Conservation (phyloP, 371 early-diverging fungal genomes). For the Syncephalis plumigaleata region DNA sequence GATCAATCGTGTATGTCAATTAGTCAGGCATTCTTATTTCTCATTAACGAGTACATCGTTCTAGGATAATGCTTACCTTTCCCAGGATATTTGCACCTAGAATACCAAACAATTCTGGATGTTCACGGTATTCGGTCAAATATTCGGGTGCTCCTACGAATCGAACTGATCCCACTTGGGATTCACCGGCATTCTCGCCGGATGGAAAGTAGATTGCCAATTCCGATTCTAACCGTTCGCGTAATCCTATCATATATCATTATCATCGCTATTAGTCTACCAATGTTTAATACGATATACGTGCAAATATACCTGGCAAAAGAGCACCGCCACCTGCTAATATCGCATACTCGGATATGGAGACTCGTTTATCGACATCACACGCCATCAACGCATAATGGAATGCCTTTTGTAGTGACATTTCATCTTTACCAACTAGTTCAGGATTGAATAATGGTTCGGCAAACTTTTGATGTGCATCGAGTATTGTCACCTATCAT, state of each 20-base stretch:
- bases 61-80: no score
- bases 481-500: slow-evolving; percentile 32
- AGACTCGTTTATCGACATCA: slow-evolving; percentile 59
- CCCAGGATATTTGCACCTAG: slow-evolving; percentile 63
- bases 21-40: no score
- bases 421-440: slow-evolving; percentile 18
- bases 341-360: slow-evolving; percentile 66
- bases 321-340: slow-evolving; percentile 44
- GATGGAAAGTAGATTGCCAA: slow-evolving; percentile 28
- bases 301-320: no score
- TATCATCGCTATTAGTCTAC: background rate
- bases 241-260: slow-evolving; percentile 16
- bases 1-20: no score
- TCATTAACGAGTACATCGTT: no score
- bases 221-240: slow-evolving; percentile 40
- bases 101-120: slow-evolving; percentile 41
- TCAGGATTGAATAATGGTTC: slow-evolving; percentile 49
- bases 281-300: no score
- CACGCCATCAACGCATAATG: slow-evolving; percentile 38
- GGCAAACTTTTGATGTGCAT: slow-evolving; percentile 28
- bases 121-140: slow-evolving; percentile 47
- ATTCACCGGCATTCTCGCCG: slow-evolving; percentile 60
- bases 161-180: slow-evolving; percentile 49
- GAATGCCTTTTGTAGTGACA: slow-evolving; percentile 40
- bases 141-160: slow-evolving; percentile 61